Percentiles rank a stretch among this genome's conserved stretches.
phyloP scores from a whole-genome alignment of 306 rosid genomes.

The Fragaria vesca region DNA sequence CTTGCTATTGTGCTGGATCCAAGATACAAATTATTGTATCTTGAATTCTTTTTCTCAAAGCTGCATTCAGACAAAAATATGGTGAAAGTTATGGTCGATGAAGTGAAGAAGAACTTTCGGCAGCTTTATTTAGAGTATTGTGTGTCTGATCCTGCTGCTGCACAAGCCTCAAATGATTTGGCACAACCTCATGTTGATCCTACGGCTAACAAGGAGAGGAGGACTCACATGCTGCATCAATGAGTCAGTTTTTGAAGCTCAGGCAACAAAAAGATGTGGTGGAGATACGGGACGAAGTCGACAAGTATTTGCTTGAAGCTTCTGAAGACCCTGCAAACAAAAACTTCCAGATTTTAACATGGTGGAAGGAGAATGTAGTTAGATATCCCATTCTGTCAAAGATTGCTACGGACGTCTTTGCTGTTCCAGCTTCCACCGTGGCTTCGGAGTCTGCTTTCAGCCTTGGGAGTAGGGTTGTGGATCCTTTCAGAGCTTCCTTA shows the following conservation, averaged over 20 bases:
- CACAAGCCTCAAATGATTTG: not conserved
- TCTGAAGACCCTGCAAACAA: not conserved
- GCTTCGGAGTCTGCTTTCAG: not conserved
- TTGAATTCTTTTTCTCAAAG: too few relatives aligned
- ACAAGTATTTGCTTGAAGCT: not conserved
- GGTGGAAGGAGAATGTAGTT: not conserved
- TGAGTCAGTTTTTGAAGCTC: not conserved
- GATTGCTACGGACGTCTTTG: not conserved
- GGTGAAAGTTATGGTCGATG: not conserved
- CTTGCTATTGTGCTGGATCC: not conserved
- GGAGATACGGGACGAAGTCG: not conserved
- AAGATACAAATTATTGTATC: not conserved
- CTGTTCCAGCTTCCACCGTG: not conserved
- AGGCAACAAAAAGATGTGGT: not conserved
- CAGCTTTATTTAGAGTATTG: not conserved
- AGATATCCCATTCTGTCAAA: not conserved
- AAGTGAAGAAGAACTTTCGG: not conserved
- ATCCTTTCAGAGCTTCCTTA: too few relatives aligned
- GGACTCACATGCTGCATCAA: not conserved
- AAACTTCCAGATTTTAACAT: not conserved
- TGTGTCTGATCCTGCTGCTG: not conserved
- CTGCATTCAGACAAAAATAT: not conserved
- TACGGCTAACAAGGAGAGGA: too few relatives aligned
- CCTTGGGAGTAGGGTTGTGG: not conserved
- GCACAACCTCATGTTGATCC: not conserved